Conservation (phyloP, 2,329 filamentous ascomycete genomes). For the Epichloe uncinata region DNA sequence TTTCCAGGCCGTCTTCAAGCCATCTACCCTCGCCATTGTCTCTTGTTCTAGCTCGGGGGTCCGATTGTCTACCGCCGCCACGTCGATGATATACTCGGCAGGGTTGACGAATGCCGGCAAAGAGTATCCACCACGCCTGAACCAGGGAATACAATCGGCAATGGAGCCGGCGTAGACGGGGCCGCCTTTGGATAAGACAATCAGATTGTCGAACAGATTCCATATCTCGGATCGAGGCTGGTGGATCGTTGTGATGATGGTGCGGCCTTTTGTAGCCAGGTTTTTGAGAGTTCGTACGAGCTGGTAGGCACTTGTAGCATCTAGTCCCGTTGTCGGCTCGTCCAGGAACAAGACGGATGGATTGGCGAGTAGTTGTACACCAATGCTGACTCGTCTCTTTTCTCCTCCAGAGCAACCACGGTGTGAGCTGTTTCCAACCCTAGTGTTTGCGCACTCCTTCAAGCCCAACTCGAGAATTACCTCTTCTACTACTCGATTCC, state of each 20-base stretch:
- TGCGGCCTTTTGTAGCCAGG: constrained; percentile 54
- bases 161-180: constrained; percentile 54
- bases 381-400: constrained; percentile 63
- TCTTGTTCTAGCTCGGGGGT: constrained; percentile 50
- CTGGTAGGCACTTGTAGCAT: constrained; percentile 65
- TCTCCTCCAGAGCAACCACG: constrained; percentile 70
- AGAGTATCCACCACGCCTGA: constrained; percentile 43
- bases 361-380: constrained; percentile 66
- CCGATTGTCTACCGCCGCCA: constrained; percentile 61
- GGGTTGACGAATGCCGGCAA: constrained; percentile 64
- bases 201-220: constrained; percentile 59
- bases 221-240: constrained; percentile 70
- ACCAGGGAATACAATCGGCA: constrained; percentile 48
- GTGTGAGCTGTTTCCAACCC: constrained; percentile 57
- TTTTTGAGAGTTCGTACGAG: constrained; percentile 56
- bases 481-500: constrained; percentile 54
- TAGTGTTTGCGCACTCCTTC: constrained; percentile 64
- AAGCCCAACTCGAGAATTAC: constrained; percentile 64
- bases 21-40: constrained; percentile 45
- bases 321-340: constrained; percentile 65
- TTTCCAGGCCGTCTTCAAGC: constrained; percentile 47
- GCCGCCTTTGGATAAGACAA: constrained; percentile 53
- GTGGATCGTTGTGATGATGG: constrained; percentile 62
- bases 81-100: constrained; percentile 62
- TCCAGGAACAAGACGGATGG: constrained; percentile 67